These are phyloP conservation scores for Parmelia sp. DNA, from an alignment of 495 filamentous ascomycete genomes.

Conservation along the genomic window DNA sequence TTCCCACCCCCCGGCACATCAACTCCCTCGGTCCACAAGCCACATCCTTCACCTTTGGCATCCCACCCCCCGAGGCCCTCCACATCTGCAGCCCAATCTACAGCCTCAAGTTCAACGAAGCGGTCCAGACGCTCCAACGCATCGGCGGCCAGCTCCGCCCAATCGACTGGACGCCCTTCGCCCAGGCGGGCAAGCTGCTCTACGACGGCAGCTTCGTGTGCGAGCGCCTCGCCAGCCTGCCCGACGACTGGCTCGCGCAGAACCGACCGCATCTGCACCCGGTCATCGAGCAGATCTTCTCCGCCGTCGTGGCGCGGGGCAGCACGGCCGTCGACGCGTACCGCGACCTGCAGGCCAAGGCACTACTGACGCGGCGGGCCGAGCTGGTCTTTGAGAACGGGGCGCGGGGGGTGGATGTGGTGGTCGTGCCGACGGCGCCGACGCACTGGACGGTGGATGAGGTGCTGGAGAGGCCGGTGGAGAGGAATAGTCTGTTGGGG, in stretches of 20 bases:
- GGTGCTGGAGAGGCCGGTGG: constrained; percentile 49
- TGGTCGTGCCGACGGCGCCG: constrained; percentile 56
- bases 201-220: constrained; percentile 51
- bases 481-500: constrained; percentile 50
- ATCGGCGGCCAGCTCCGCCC: constrained; percentile 41
- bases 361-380: constrained; percentile 38
- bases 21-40: constrained; percentile 43
- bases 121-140: constrained; percentile 38
- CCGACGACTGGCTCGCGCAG: constrained; percentile 36
- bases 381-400: constrained; percentile 41
- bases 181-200: constrained; percentile 47
- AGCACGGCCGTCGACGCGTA: constrained; percentile 49
- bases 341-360: constrained; percentile 44
- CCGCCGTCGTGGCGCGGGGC: constrained; percentile 35
- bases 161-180: constrained; percentile 49
- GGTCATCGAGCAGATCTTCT: constrained; percentile 47
- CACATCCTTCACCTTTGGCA: constrained; percentile 47
- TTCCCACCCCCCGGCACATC: constrained; percentile 38
- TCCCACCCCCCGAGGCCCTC: constrained; percentile 42
- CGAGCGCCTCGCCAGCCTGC: constrained; percentile 47
- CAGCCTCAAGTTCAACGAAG: constrained; percentile 39
- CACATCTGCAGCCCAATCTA: constrained; percentile 41
- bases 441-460: constrained; percentile 52
- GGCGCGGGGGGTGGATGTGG: constrained; percentile 44
- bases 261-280: constrained; percentile 44